Percentiles rank a stretch among this genome's conserved stretches.
These are phyloP conservation scores for Barnettozyma populi DNA, from an alignment of 805 yeast genomes.

Conservation along the genomic window DNA sequence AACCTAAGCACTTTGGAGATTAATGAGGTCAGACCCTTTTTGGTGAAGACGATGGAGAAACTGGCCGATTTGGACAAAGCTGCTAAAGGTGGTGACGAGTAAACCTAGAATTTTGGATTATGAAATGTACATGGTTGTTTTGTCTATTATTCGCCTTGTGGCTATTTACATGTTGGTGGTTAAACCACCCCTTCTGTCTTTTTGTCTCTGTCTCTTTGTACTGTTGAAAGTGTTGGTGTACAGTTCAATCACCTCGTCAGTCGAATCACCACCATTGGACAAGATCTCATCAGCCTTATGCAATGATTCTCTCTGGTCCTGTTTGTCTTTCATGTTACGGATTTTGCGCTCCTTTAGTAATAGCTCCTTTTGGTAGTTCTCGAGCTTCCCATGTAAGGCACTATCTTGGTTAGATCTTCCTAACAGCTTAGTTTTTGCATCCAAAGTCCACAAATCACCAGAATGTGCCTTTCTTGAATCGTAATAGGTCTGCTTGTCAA, in stretches of 20 bases:
- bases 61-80: conserved; percentile 50
- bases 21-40: conserved; percentile 82
- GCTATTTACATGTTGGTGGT: neutral
- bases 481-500: conserved; percentile 68
- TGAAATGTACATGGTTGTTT: neutral
- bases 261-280: conserved; percentile 8
- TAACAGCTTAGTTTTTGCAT: conserved; percentile 46
- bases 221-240: conserved; percentile 23
- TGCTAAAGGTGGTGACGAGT: conserved; percentile 11
- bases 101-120: conserved; percentile 7
- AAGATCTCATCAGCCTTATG: conserved; percentile 12
- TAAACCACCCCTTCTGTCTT: conserved; percentile 19
- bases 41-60: conserved; percentile 74
- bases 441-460: conserved; percentile 86
- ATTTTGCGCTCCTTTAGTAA: conserved; percentile 16
- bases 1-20: conserved; percentile 80
- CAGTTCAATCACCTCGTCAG: conserved; percentile 21
- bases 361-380: conserved; percentile 29
- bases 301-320: conserved; percentile 13
- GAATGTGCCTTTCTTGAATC: conserved; percentile 83
- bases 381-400: conserved; percentile 26
- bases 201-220: conserved; percentile 23
- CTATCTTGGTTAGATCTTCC: conserved; percentile 31
- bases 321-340: conserved; percentile 14
- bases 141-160: neutral